Evolutionary conservation across 1,139 yeast genomes (phyloP), one percentile per base, ranked within the genome.

Genomic region (Debaryomyces psychrophilus): DNA sequence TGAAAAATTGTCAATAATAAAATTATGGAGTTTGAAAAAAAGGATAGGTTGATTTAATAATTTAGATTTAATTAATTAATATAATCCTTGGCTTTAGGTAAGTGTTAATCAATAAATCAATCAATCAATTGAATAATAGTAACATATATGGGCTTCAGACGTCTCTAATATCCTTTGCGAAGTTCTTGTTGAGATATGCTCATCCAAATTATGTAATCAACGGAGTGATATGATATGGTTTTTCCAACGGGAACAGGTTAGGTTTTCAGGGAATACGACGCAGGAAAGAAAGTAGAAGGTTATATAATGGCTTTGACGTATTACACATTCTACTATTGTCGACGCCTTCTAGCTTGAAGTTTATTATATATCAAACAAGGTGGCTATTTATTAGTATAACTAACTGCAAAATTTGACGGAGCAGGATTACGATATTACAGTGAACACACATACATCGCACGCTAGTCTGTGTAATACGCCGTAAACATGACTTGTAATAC

Each of bases 1-100:
- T 33, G 33, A 28, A 35, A 35, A 35, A 35, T 35, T 35, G 38
- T 25, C 15, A 11, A 35, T 35, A 22, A 22, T 29, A 18, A 28
- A 28, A 28, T 37, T 28, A 38, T 38, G 41, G 26, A 38, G 18
- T 38, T 38, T 26, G 22, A 18, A 37, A 26, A 38, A 38, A 38
- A 18, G 41, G 41, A 26, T 27, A 17, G 41, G 41, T 38, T 12
- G 41, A 23, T 28, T 28, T 28, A 20, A 29, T 12, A 38, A 8
- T 38, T 28, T 28, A 18, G 18, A 28, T 29, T 28, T 7, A 20
- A 25, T 38, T 26, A 29, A 26, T 20, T 14, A 20, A 17, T 20
- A 28, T 38, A 20, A n/a, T 38, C 25, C 35, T 18, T 17, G 15
- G 34, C 9, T 9, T 38, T 28, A 17, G 11, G 14, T 38, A 14